Evolutionary conservation across 352 stramenopile genomes (phyloP), one percentile per base, ranked within the genome.

Genomic region (Aphanomyces cochlioides): DNA sequence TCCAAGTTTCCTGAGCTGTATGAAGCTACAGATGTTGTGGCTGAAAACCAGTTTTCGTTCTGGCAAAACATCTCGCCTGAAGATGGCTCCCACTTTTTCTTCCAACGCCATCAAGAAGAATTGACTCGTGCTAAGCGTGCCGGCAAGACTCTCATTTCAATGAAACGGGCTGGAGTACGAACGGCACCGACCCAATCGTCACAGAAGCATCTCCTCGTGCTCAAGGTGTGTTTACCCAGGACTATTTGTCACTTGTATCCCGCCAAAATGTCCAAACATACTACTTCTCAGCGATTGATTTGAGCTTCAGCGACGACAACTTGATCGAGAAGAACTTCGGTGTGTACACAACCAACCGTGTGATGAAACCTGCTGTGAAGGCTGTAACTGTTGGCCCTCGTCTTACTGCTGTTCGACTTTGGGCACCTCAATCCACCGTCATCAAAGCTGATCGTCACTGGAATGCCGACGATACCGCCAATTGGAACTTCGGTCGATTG

Each of bases 21-120:
- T 34, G 73, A 88, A 19, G 82, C 80, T 0, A 82, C 90, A 3
- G 85, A 93, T 64, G 81, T 82, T 63, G 69, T 90, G 19, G 86
- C 79, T 19, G 77, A 90, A 43, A 93, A 92, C 77, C 80, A 93
- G 73, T 93, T 93, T 60, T 84, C 82, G 12, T 89, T 89, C 73
- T 93, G 85, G 85, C 84, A 91, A 53, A 57, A 66, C 5, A 66
- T 61, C 5, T 75, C 88, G 47, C 67, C 84, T 13, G 81, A 79
- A 15, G 81, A 90, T n/a, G 84, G 66, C 15, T 71, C 72, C 7
- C 68, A 78, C 7, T 69, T 77, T 19, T 85, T 77, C 28, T 77
- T 93, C 1, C 81, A 89, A 58, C 82, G 80, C 8, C 78, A 90
- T 6, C 78, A 79, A 45, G 77, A 73, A 39, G 73, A 89, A 13